Base-by-base conservation (phyloP, 768 basidiomycete species). In the Tricholoma terreum region DNA sequence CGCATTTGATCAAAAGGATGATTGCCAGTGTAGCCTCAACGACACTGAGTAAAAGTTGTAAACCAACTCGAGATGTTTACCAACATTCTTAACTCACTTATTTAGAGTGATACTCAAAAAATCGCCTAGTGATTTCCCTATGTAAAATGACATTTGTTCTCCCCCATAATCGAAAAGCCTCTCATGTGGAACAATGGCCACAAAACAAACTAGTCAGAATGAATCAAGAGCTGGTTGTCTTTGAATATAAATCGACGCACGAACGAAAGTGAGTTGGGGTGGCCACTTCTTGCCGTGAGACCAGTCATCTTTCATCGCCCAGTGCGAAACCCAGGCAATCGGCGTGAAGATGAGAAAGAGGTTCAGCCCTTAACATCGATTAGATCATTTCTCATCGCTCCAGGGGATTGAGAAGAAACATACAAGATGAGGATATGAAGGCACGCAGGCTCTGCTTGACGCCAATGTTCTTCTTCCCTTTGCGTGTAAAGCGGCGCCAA, bases 21-120 rank as follows among this genome's bases (percentile, higher is more conserved):
- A 90, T 84, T 0, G 86, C 86, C 5, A 91, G 72, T 0, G 86
- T 85, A 0, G 82, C 88, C 70, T 91, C 89, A 1, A 91, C 86
- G 7, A 82, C 73, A 65, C 87, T 89, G 55, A 3, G 22, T 50
- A 31, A 1, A 22, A 30, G 24, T 10, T 56, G 43, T 30, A 11
- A 49, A 58, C 31, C 64, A 38, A 42, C 42, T 54, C 11, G 8
- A 11, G 30, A n/a, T 3, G 12, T 14, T 31, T 6, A 17, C 9
- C 19, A 27, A 14, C n/a, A 30, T 10, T 12, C 7, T 31, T 27
- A 24, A 58, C 63, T 27, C 24, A 65, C 65, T 66, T 66, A 40
- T 66, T 66, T 54, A 66, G 55, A 11, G 57, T 61, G 6, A 66
- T 60, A 11, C 80, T 71, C 19, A 89, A 66, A n/a, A 90, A 69